A percentile compares a stretch with the other conserved stretches of the same genome.
Evolutionary conservation across 2,329 filamentous ascomycete species (phyloP).

Genomic region (Hymenoscyphus albidus): DNA sequence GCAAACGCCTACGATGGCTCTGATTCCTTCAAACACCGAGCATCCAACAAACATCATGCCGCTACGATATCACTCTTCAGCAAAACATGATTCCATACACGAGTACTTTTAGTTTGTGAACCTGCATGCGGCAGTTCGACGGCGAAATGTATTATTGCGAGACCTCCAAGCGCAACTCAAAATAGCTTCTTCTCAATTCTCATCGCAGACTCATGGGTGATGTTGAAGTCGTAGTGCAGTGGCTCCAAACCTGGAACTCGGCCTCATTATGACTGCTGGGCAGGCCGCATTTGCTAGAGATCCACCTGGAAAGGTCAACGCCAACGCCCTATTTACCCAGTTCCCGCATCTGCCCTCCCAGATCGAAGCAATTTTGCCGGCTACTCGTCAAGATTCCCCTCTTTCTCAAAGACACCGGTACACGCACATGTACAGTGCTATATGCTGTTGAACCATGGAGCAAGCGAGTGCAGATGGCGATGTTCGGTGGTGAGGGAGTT

Average conservation of each 20-base stretch:
- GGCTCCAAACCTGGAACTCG: conserved; percentile 11
- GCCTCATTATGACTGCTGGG: conserved; percentile 14
- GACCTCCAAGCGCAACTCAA: not conserved
- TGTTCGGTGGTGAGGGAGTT: not conserved
- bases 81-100: not conserved
- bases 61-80: not conserved
- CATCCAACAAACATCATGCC: not conserved
- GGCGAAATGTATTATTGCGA: conserved; percentile 1
- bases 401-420: not conserved
- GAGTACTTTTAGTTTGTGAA: not conserved
- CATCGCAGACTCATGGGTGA: conserved; percentile 1
- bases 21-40: not conserved
- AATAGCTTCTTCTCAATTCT: not conserved
- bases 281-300: conserved; percentile 4
- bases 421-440: no score
- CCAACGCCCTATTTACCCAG: conserved; percentile 15
- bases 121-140: conserved; percentile 7
- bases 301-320: conserved; percentile 8
- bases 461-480: not conserved
- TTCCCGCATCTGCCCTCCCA: conserved; percentile 10
- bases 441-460: not conserved
- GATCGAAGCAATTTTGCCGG: conserved; percentile 13
- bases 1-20: not conserved
- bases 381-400: not conserved
- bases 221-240: conserved; percentile 5